Conservation (phyloP, 805 yeast species). For the Cyberlindnera veronae region DNA sequence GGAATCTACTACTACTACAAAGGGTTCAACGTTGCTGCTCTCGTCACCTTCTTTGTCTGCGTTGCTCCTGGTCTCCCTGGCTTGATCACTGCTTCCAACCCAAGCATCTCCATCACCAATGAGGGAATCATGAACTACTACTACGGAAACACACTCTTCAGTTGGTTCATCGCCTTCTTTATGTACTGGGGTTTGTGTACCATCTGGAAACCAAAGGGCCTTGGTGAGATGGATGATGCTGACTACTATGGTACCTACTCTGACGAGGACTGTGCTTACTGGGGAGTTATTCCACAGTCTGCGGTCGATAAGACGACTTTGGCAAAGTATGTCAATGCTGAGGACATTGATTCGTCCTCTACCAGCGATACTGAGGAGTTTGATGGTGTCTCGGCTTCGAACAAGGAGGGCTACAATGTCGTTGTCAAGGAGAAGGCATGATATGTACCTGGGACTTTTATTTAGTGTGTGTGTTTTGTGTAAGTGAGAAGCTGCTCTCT, state of each 20-base stretch:
- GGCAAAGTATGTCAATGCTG: constrained; percentile 7
- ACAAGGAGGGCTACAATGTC: neutral
- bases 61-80: constrained; percentile 52
- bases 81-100: constrained; percentile 33
- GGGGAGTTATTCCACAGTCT: constrained; percentile 14
- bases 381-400: too few species aligned
- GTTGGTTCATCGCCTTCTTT: constrained; percentile 37
- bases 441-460: too few species aligned
- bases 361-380: neutral
- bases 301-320: constrained; percentile 7
- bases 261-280: constrained; percentile 9
- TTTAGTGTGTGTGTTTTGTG: too few species aligned
- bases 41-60: constrained; percentile 36
- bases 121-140: constrained; percentile 39
- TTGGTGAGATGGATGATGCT: constrained; percentile 15
- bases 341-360: neutral
- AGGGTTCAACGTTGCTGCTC: constrained; percentile 44
- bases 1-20: constrained; percentile 33
- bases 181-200: constrained; percentile 29
- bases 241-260: constrained; percentile 13
- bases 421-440: neutral
- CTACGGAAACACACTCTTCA: constrained; percentile 43
- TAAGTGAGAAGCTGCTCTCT: too few species aligned
- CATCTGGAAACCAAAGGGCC: constrained; percentile 11
- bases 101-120: constrained; percentile 17